Evolutionary conservation across 225 moss, liverwort and hornwort species (phyloP).

Genomic region (Pseudisothecium myosuroides): DNA sequence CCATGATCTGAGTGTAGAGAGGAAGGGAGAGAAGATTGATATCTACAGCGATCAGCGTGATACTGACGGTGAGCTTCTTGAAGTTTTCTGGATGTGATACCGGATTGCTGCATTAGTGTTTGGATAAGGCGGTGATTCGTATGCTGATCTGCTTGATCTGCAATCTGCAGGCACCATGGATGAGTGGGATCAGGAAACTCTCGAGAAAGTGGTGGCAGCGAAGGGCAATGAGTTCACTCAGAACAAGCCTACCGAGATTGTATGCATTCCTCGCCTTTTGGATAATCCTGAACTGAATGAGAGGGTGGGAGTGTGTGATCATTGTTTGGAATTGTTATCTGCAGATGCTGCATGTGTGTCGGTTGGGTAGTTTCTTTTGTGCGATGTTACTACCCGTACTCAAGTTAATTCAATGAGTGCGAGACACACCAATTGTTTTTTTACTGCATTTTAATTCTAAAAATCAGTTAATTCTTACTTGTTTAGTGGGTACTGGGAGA

Average conservation of each 20-base stretch:
- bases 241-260: slow-evolving; percentile 96
- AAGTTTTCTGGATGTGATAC: neutral
- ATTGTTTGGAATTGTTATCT: neutral
- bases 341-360: neutral
- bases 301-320: neutral
- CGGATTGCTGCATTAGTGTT: neutral
- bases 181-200: slow-evolving; percentile 94
- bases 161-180: slow-evolving; percentile 57
- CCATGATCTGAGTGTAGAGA: slow-evolving; percentile 92
- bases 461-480: no score
- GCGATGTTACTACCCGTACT: neutral
- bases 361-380: neutral
- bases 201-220: slow-evolving; percentile 82
- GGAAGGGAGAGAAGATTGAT: slow-evolving; percentile 99
- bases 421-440: neutral
- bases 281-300: neutral
- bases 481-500: neutral
- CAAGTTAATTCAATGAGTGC: neutral
- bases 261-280: slow-evolving; percentile 11
- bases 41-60: slow-evolving; percentile 98
- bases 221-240: slow-evolving; percentile 67
- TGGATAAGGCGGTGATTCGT: neutral
- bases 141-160: neutral
- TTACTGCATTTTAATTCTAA: neutral
- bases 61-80: slow-evolving; percentile 11